Evolutionary conservation across 2,329 filamentous ascomycete genomes (phyloP).

Genomic region (Biscogniauxia sp.): DNA sequence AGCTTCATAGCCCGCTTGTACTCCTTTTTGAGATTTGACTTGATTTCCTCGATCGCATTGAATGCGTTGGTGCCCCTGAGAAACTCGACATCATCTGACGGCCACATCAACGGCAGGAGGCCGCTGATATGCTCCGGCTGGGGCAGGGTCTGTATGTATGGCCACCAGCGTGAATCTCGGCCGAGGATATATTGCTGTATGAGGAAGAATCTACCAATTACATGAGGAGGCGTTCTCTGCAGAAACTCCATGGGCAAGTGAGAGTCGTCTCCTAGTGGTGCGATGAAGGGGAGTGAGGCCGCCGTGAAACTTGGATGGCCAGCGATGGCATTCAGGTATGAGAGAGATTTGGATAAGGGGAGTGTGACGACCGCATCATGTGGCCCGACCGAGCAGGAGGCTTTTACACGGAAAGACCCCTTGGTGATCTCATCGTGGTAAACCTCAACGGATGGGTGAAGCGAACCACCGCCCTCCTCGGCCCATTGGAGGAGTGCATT

Average conservation of each 20-base stretch:
- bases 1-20: constrained; percentile 41
- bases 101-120: constrained; percentile 65
- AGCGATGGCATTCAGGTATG: constrained; percentile 55
- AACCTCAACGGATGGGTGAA: constrained; percentile 53
- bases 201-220: constrained; percentile 66
- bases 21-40: constrained; percentile 44
- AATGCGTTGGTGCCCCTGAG: constrained; percentile 39
- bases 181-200: constrained; percentile 64
- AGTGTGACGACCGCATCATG: constrained; percentile 50
- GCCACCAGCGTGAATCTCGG: constrained; percentile 60
- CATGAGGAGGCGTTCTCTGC: constrained; percentile 50
- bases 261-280: constrained; percentile 7
- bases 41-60: constrained; percentile 39
- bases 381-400: constrained; percentile 29
- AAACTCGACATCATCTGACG: constrained; percentile 55
- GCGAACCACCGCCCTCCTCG: constrained; percentile 40
- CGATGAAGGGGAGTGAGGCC: constrained; percentile 10
- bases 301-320: constrained; percentile 27
- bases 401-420: constrained; percentile 52
- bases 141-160: constrained; percentile 66
- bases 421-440: constrained; percentile 50
- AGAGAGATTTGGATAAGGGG: constrained; percentile 53
- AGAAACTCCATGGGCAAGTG: constrained; percentile 52
- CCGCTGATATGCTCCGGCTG: constrained; percentile 50
- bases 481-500: constrained; percentile 49